These are phyloP conservation scores for Globisporangium heterothallicum DNA, from an alignment of 352 stramenopile species.

Conservation along the genomic window DNA sequence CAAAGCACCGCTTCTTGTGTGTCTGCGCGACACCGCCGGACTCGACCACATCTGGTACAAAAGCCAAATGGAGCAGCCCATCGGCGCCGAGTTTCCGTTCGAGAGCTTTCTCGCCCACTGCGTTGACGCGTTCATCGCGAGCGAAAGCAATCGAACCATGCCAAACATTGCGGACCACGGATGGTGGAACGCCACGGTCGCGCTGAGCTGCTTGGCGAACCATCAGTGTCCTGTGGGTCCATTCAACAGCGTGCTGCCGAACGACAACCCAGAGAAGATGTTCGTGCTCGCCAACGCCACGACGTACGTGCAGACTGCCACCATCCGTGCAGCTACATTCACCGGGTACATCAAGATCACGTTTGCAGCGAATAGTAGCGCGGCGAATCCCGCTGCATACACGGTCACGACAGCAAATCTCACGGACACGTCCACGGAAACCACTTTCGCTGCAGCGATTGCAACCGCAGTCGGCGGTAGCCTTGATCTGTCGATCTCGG, in stretches of 20 bases:
- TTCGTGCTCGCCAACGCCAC: constrained; percentile 11
- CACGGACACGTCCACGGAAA: background rate
- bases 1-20: background rate
- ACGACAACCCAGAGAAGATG: background rate
- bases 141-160: background rate
- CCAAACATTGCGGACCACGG: background rate
- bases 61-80: background rate
- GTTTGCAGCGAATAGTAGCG: background rate
- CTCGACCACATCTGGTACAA: background rate
- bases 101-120: background rate
- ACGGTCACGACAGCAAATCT: background rate
- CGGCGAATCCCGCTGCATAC: background rate
- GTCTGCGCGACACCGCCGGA: constrained; percentile 3
- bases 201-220: constrained; percentile 15
- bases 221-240: constrained; percentile 20
- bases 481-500: background rate
- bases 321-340: constrained; percentile 2
- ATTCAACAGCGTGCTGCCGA: constrained; percentile 3
- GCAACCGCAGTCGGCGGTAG: background rate
- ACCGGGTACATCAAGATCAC: constrained; percentile 11
- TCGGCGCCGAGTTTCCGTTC: constrained; percentile 1
- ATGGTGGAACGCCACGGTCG: constrained; percentile 13
- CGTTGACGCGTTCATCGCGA: background rate
- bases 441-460: background rate
- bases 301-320: constrained; percentile 1